phyloP scores from a whole-genome alignment of 345 rosid species.

The Eucalyptus lansdowneana region DNA sequence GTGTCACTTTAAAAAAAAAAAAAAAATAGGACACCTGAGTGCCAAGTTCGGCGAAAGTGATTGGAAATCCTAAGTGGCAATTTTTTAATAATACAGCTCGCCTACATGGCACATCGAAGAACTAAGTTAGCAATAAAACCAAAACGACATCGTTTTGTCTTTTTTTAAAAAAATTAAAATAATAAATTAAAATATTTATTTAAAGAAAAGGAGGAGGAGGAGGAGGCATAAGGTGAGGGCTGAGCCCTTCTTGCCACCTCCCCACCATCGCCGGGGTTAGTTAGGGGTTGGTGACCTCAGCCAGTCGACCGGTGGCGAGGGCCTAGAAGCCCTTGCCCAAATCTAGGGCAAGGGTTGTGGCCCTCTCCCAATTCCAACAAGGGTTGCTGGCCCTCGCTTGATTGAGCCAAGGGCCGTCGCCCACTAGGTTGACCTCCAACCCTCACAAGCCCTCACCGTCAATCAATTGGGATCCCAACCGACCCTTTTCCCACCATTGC shows the following conservation, averaged over 20 bases:
- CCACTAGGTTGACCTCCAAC: too few species aligned
- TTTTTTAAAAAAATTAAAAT: too few species aligned
- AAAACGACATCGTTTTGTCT: rapidly evolving
- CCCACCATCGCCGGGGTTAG: too few species aligned
- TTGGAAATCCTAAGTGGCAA: rapidly evolving
- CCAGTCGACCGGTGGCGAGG: rapidly evolving
- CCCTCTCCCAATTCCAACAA: rapidly evolving
- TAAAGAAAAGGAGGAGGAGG: too few species aligned
- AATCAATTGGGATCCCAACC: rapidly evolving
- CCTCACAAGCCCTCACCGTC: rapidly evolving
- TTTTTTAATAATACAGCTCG: rapidly evolving
- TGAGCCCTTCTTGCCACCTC: too few species aligned
- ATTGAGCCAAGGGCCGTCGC: too few species aligned
- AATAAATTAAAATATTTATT: too few species aligned
- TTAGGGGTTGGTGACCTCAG: too few species aligned
- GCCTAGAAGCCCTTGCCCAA: too few species aligned
- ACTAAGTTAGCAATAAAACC: too few species aligned
- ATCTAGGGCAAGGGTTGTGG: rapidly evolving
- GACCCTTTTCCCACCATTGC: rapidly evolving
- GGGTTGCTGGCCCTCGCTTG: rapidly evolving
- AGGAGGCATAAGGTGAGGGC: too few species aligned
- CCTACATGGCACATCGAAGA: rapidly evolving
- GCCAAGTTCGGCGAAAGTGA: rapidly evolving
- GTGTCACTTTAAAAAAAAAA: too few species aligned
- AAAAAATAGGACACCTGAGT: rapidly evolving